phyloP scores from a whole-genome alignment of 2,329 filamentous ascomycete genomes.

The Phialocephala sp. region DNA sequence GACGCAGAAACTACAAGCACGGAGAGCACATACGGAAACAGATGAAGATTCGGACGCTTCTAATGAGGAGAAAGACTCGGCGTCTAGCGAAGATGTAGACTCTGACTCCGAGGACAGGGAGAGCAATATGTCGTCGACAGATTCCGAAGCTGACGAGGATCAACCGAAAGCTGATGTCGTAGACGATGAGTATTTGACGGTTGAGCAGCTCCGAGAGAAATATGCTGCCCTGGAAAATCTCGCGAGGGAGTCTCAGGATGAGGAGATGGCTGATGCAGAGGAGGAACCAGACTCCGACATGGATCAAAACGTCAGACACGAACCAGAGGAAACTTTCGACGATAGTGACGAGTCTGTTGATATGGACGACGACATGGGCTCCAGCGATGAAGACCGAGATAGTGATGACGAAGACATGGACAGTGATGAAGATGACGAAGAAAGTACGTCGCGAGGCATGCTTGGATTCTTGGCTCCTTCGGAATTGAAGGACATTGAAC shows the following conservation, averaged over 20 bases:
- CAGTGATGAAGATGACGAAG: conserved; percentile 45
- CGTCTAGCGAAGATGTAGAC: conserved; percentile 46
- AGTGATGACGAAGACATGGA: conserved; percentile 51
- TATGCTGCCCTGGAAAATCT: conserved; percentile 67
- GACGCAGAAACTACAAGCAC: conserved; percentile 69
- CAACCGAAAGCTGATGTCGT: conserved; percentile 51
- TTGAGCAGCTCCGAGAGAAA: conserved; percentile 71
- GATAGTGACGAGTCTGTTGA: conserved; percentile 70
- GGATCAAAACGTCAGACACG: conserved; percentile 22
- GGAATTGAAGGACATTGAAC: conserved; percentile 44
- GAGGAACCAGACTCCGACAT: conserved; percentile 37
- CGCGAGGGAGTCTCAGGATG: conserved; percentile 40
- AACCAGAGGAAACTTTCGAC: conserved; percentile 39
- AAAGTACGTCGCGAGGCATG: conserved; percentile 23
- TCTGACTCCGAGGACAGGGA: conserved; percentile 48
- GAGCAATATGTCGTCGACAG: conserved; percentile 67
- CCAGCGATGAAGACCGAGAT: conserved; percentile 56
- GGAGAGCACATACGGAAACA: conserved; percentile 56
- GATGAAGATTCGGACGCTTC: conserved; percentile 47
- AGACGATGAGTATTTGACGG: conserved; percentile 69
- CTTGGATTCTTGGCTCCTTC: conserved; percentile 43
- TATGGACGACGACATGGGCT: conserved; percentile 71
- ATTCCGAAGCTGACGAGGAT: conserved; percentile 63
- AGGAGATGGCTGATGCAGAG: conserved; percentile 37
- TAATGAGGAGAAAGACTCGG: conserved; percentile 39